Evolutionary conservation across 306 rosid genomes (phyloP).

Genomic region (Rubus parviflorus): DNA sequence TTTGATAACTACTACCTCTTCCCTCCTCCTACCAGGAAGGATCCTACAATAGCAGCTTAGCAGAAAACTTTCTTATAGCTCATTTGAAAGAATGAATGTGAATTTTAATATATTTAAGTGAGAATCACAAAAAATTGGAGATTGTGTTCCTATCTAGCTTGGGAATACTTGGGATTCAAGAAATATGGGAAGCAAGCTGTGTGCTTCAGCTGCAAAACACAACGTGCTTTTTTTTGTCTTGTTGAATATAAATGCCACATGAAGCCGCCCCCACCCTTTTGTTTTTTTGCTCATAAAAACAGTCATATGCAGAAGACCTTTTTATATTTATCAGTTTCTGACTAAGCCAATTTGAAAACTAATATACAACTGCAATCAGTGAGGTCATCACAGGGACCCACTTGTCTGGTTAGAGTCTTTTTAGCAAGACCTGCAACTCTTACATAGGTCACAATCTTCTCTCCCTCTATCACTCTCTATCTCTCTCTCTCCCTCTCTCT

Average conservation of each 20-base stretch:
- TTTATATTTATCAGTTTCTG: background rate
- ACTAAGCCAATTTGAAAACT: background rate
- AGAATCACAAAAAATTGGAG: background rate
- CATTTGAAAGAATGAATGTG: background rate
- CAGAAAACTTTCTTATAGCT: background rate
- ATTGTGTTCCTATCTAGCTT: background rate
- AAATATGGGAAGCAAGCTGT: background rate
- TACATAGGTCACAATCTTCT: background rate
- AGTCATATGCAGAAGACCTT: background rate
- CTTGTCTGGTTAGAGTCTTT: background rate
- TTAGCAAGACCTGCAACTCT: background rate
- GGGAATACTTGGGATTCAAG: constrained; percentile 10
- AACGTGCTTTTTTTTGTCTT: background rate
- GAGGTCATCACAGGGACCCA: background rate
- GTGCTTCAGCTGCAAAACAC: background rate
- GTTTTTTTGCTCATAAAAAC: background rate
- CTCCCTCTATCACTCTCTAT: background rate
- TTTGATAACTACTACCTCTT: background rate
- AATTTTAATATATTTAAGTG: background rate
- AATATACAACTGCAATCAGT: background rate
- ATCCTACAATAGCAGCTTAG: background rate
- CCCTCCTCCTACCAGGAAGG: constrained; percentile 1
- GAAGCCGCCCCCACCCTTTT: background rate
- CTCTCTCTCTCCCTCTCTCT: background rate
- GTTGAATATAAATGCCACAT: background rate